Conservation (phyloP, 495 filamentous ascomycete genomes). For the Aspergillus ostianus region DNA sequence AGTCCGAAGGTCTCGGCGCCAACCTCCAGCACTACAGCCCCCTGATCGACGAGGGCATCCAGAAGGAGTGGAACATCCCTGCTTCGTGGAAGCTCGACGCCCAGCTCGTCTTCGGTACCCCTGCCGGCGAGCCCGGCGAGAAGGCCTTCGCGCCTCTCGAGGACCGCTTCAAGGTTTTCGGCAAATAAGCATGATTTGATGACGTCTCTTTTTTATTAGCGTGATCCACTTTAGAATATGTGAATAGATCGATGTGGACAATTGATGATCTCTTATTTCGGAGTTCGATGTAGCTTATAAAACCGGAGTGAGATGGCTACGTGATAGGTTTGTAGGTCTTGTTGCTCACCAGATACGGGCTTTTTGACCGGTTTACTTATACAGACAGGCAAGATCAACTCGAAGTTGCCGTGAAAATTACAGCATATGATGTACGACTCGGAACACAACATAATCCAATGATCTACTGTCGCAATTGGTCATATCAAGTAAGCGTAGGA, state of each 20-base stretch:
- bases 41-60: constrained; percentile 43
- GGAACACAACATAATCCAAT: too few species aligned
- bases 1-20: constrained; percentile 48
- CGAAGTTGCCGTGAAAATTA: too few species aligned
- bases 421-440: too few species aligned
- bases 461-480: too few species aligned
- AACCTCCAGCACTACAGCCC: constrained; percentile 58
- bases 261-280: neutral
- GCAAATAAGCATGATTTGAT: constrained; percentile 25
- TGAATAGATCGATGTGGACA: neutral
- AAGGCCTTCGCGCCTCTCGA: constrained; percentile 40
- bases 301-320: neutral
- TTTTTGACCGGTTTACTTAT: too few species aligned
- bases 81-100: constrained; percentile 47
- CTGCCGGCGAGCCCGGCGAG: constrained; percentile 31
- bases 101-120: constrained; percentile 51
- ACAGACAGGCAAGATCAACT: too few species aligned
- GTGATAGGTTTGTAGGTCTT: neutral
- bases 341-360: too few species aligned
- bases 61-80: constrained; percentile 44
- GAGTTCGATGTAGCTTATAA: neutral
- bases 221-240: neutral
- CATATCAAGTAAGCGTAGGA: too few species aligned
- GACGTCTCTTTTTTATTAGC: neutral
- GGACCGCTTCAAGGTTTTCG: constrained; percentile 44